Evolutionary conservation across 2,329 filamentous ascomycete genomes (phyloP).

Genomic region (Aspergillus hiratsukae): DNA sequence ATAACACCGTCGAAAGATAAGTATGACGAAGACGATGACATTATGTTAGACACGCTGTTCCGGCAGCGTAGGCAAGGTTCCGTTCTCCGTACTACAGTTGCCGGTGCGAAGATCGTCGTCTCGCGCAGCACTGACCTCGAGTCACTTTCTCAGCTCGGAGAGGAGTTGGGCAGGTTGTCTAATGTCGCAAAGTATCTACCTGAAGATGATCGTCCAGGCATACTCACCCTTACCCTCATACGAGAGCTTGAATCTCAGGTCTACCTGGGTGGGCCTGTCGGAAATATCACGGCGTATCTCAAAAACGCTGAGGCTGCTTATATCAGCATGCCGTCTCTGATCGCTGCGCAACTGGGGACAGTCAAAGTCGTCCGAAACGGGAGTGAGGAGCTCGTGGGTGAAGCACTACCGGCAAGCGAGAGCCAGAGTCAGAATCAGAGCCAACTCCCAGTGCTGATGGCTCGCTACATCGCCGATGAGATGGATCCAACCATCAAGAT

Average conservation of each 20-base stretch:
- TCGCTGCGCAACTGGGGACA: constrained; percentile 69
- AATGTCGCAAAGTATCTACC: constrained; percentile 91
- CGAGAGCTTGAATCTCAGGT: constrained; percentile 59
- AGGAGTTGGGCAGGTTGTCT: constrained; percentile 76
- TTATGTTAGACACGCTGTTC: constrained; percentile 86
- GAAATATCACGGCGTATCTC: constrained; percentile 56
- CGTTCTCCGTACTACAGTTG: constrained; percentile 67
- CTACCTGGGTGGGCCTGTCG: constrained; percentile 65
- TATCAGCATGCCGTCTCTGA: constrained; percentile 76
- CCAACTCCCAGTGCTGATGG: constrained; percentile 66
- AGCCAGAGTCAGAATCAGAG: constrained; percentile 12
- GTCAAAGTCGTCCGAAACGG: constrained; percentile 61
- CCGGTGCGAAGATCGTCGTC: constrained; percentile 59
- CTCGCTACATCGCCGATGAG: constrained; percentile 87
- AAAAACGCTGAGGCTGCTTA: constrained; percentile 68
- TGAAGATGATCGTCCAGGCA: constrained; percentile 87
- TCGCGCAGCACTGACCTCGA: constrained; percentile 61
- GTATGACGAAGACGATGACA: constrained; percentile 85
- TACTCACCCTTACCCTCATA: constrained; percentile 69
- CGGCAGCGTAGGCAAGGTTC: constrained; percentile 82
- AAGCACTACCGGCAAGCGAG: constrained; percentile 43
- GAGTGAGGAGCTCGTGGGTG: constrained; percentile 67
- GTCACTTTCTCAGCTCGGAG: constrained; percentile 65
- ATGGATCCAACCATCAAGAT: constrained; percentile 87
- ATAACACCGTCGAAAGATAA: constrained; percentile 90